A percentile compares a stretch with the other conserved stretches of the same genome.
Conservation (phyloP, 2,329 filamentous ascomycete species). For the Albifimbria verrucaria region DNA sequence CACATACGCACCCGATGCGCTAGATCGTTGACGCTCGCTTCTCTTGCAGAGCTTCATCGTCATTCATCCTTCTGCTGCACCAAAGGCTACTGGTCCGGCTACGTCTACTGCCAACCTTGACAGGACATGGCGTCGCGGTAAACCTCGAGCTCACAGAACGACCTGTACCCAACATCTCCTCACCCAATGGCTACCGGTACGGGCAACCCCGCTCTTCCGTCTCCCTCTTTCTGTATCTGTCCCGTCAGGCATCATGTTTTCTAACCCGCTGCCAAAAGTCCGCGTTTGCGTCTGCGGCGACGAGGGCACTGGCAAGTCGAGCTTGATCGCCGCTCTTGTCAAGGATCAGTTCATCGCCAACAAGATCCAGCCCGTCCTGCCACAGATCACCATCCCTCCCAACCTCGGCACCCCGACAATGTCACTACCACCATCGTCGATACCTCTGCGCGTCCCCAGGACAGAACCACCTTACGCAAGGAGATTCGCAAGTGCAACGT, state of each 20-base stretch:
- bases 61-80: too few species aligned
- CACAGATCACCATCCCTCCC: slow-evolving; percentile 91
- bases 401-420: slow-evolving; percentile 93
- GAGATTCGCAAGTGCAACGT: slow-evolving; percentile 97
- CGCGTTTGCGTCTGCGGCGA: slow-evolving; percentile 96
- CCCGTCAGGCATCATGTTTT: background rate
- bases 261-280: slow-evolving; percentile 41
- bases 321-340: slow-evolving; percentile 89
- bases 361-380: slow-evolving; percentile 92
- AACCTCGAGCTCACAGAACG: slow-evolving; percentile 9
- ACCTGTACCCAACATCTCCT: background rate
- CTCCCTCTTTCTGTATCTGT: slow-evolving; percentile 5
- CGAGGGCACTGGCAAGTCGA: slow-evolving; percentile 91
- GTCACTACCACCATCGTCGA: slow-evolving; percentile 97
- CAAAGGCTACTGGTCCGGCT: too few species aligned
- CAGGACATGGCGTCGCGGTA: slow-evolving; percentile 17
- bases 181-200: slow-evolving; percentile 23
- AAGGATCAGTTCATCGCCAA: slow-evolving; percentile 95
- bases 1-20: too few species aligned
- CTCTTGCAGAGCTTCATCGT: too few species aligned
- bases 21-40: too few species aligned
- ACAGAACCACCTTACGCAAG: slow-evolving; percentile 83
- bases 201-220: background rate
- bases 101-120: too few species aligned
- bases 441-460: slow-evolving; percentile 91